Evolutionary conservation across 352 stramenopile species (phyloP).

Genomic region (Pythium volutum): DNA sequence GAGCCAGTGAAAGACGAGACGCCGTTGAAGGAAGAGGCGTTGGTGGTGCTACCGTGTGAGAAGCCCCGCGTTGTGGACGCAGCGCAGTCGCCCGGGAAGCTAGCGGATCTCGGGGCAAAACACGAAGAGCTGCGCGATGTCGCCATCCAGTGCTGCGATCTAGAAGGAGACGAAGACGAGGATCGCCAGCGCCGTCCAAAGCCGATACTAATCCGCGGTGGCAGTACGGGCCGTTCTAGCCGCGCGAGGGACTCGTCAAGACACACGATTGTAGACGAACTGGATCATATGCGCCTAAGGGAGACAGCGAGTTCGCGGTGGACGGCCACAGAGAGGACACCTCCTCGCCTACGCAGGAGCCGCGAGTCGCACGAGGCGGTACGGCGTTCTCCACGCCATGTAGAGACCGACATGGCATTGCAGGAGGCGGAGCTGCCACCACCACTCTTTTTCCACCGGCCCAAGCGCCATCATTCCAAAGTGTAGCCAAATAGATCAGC

Average conservation of each 20-base stretch:
- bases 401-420: neutral
- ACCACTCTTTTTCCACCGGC: conserved; percentile 21
- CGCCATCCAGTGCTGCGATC: conserved; percentile 4
- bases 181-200: neutral
- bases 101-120: neutral
- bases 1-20: neutral
- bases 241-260: neutral
- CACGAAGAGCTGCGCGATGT: conserved; percentile 5
- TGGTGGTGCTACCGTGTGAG: neutral
- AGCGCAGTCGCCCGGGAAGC: neutral
- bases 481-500: no score
- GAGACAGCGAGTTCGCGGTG: neutral
- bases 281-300: conserved; percentile 9
- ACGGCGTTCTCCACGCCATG: neutral
- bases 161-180: neutral
- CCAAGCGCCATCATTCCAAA: neutral
- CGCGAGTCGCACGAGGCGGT: neutral
- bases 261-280: conserved; percentile 7
- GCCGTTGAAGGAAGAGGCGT: neutral
- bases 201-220: conserved; percentile 11
- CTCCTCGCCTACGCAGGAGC: neutral
- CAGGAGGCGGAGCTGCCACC: conserved; percentile 11
- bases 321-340: neutral
- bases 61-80: neutral
- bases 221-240: neutral